Evolutionary conservation across 495 filamentous ascomycete species (phyloP).

Genomic region (Penicillium flavigenum): DNA sequence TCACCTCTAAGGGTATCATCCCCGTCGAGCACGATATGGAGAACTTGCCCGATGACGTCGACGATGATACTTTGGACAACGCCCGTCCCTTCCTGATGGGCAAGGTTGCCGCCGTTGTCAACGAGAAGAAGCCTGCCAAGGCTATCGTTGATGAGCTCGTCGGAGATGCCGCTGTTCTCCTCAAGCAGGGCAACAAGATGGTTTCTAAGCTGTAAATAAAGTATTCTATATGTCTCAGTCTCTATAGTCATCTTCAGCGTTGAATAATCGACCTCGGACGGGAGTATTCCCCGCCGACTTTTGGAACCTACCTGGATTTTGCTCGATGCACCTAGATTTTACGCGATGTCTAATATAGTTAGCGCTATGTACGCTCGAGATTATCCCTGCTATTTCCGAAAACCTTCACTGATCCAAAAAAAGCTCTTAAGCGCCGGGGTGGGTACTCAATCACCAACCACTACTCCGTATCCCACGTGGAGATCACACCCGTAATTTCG

Average conservation of each 20-base stretch:
- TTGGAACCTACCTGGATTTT: background rate
- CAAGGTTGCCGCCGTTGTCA: constrained; percentile 89
- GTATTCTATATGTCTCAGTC: constrained; percentile 11
- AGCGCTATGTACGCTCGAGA: background rate
- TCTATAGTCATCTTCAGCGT: constrained; percentile 13
- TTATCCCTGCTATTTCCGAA: background rate
- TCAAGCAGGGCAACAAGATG: constrained; percentile 67
- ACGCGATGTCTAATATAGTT: background rate
- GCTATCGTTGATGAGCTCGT: constrained; percentile 94
- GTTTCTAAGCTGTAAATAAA: constrained; percentile 61
- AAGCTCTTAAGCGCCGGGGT: constrained; percentile 4
- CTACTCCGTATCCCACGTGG: background rate
- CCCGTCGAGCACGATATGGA: constrained; percentile 95
- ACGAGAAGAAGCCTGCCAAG: constrained; percentile 91
- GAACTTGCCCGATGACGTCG: constrained; percentile 67
- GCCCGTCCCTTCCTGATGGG: constrained; percentile 94
- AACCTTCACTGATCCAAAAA: background rate
- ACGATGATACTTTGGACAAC: constrained; percentile 83
- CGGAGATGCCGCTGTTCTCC: constrained; percentile 67
- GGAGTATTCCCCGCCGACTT: background rate
- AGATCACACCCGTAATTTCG: background rate
- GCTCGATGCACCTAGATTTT: background rate
- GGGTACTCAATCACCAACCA: background rate
- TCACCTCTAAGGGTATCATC: constrained; percentile 83
- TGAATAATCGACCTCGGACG: constrained; percentile 4